These are phyloP conservation scores for Penicillium bovifimosum DNA, from an alignment of 495 filamentous ascomycete species.

Conservation along the genomic window DNA sequence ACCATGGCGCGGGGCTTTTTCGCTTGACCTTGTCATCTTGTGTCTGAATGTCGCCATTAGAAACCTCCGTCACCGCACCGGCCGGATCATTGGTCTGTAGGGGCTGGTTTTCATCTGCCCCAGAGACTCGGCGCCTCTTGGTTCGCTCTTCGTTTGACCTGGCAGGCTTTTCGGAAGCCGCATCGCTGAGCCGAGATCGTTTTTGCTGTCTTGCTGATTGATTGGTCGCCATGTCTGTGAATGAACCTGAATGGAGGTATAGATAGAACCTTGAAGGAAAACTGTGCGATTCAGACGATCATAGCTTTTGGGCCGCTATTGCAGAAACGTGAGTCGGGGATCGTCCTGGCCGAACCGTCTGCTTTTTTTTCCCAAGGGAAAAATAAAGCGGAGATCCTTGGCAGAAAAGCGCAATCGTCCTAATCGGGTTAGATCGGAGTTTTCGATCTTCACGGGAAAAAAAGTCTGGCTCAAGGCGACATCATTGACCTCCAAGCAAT, in stretches of 20 bases:
- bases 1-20: conserved; percentile 24
- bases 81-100: not conserved
- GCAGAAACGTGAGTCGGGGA: not conserved
- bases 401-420: conserved; percentile 15
- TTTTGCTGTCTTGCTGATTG: conserved; percentile 27
- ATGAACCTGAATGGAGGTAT: not conserved
- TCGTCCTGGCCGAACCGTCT: not conserved
- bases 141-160: conserved; percentile 20
- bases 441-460: conserved; percentile 18
- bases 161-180: conserved; percentile 19
- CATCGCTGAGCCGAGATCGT: conserved; percentile 34
- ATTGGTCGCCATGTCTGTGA: conserved; percentile 16
- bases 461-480: conserved; percentile 14
- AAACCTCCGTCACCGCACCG: not conserved
- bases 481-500: conserved; percentile 13
- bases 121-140: conserved; percentile 36
- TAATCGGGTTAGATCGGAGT: conserved; percentile 7
- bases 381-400: conserved; percentile 14
- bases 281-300: not conserved
- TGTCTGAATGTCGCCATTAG: not conserved
- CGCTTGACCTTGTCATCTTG: conserved; percentile 6
- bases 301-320: not conserved
- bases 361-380: conserved; percentile 18
- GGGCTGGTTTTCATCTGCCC: conserved; percentile 4
- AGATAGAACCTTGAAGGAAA: not conserved